phyloP scores from a whole-genome alignment of 1,139 yeast species.

The Sugiyamaella castrensis region DNA sequence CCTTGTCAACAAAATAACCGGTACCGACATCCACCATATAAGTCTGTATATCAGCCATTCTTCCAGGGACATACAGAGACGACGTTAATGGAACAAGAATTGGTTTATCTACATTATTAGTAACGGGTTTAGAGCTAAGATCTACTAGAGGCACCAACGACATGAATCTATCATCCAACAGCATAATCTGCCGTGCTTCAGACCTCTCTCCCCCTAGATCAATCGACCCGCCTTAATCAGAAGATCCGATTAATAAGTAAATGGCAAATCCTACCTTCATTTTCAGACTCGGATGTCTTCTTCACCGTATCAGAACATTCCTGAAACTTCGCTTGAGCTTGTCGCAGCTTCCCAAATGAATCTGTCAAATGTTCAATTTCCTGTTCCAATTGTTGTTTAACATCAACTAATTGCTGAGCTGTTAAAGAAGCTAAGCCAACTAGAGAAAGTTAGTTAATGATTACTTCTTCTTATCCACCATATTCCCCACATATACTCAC shows the following conservation, averaged over 20 bases:
- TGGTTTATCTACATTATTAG: slow-evolving; percentile 39
- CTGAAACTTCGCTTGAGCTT: slow-evolving; percentile 78
- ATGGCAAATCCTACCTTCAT: slow-evolving; percentile 32
- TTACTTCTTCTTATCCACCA: not conserved
- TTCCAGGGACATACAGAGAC: slow-evolving; percentile 87
- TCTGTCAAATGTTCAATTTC: slow-evolving; percentile 84
- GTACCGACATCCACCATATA: slow-evolving; percentile 95
- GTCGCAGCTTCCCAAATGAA: slow-evolving; percentile 76
- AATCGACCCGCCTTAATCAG: not conserved
- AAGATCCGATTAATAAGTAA: not conserved
- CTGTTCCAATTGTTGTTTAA: slow-evolving; percentile 79
- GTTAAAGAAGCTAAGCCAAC: slow-evolving; percentile 65
- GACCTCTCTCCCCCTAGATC: not conserved
- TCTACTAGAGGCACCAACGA: too few relatives aligned
- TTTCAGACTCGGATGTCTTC: slow-evolving; percentile 48
- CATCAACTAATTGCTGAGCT: slow-evolving; percentile 80
- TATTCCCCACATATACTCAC: not conserved
- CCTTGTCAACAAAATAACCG: slow-evolving; percentile 87
- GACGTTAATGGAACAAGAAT: slow-evolving; percentile 85
- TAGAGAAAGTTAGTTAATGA: slow-evolving; percentile 15
- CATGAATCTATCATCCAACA: too few relatives aligned
- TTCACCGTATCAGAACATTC: slow-evolving; percentile 77
- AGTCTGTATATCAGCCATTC: slow-evolving; percentile 55
- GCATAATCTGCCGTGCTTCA: not conserved
- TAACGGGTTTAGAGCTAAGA: too few relatives aligned